These are phyloP conservation scores for Pseudisothecium myosuroides DNA, from an alignment of 225 moss, liverwort and hornwort genomes.

Conservation along the genomic window DNA sequence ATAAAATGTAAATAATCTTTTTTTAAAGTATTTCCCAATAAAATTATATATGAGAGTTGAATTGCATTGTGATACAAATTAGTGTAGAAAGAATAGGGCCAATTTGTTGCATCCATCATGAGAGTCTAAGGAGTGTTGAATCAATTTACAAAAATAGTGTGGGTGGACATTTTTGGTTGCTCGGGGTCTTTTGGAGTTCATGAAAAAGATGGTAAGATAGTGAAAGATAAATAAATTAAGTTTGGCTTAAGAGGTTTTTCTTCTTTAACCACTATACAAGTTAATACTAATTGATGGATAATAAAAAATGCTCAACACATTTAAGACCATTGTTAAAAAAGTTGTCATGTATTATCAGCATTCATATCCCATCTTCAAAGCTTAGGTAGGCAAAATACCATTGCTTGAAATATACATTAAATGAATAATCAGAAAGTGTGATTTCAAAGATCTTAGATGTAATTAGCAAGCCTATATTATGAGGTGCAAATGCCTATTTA, in stretches of 20 bases:
- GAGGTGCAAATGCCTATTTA: neutral
- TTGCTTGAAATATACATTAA: neutral
- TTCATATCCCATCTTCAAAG: too few species aligned
- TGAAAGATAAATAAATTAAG: neutral
- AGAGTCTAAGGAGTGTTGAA: too few species aligned
- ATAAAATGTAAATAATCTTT: neutral
- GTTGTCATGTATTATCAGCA: neutral
- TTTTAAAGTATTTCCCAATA: too few species aligned
- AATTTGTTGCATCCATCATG: too few species aligned
- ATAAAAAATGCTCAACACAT: neutral
- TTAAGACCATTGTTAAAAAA: too few species aligned
- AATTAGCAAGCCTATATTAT: neutral
- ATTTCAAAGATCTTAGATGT: neutral
- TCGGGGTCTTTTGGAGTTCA: rapidly evolving
- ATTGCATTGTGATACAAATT: neutral
- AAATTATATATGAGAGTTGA: rapidly evolving
- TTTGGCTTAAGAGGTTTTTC: too few species aligned
- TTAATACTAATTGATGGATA: neutral
- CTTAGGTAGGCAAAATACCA: too few species aligned
- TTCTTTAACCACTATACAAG: rapidly evolving
- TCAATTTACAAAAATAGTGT: neutral
- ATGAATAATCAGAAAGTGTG: neutral
- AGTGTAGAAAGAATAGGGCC: neutral
- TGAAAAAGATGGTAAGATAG: neutral
- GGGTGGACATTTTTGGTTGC: neutral